These are phyloP conservation scores for Cephalotrichum gorgonifer DNA, from an alignment of 2,329 filamentous ascomycete species.

Conservation along the genomic window DNA sequence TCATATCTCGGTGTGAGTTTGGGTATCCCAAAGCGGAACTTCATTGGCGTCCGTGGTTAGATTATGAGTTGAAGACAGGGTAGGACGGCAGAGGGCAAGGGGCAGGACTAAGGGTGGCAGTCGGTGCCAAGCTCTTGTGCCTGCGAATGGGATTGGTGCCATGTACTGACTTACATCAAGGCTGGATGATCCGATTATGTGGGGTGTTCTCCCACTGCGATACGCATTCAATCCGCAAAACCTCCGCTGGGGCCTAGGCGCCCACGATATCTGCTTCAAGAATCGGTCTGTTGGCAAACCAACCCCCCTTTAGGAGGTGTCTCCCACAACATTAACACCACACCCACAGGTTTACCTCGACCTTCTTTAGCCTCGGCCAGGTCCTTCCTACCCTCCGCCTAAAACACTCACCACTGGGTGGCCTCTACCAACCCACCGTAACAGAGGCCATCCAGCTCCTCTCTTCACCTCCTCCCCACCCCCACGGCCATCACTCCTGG, in stretches of 20 bases:
- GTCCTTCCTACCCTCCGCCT: slow-evolving; percentile 80
- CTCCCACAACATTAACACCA: background rate
- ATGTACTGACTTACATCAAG: slow-evolving; percentile 32
- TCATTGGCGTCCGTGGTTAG: slow-evolving; percentile 42
- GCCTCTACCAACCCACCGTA: slow-evolving; percentile 83
- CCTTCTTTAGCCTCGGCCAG: slow-evolving; percentile 84
- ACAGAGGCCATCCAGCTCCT: slow-evolving; percentile 77
- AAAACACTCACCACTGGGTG: slow-evolving; percentile 68
- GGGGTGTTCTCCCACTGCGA: slow-evolving; percentile 73
- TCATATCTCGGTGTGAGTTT: slow-evolving; percentile 30
- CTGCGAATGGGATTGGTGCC: background rate
- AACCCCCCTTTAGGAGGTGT: background rate
- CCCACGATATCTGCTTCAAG: slow-evolving; percentile 91
- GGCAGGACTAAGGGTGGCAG: too few relatives aligned
- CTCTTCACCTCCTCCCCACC: slow-evolving; percentile 34
- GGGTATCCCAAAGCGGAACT: too few relatives aligned
- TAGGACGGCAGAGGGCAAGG: too few relatives aligned
- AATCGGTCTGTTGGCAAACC: slow-evolving; percentile 50
- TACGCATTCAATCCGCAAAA: slow-evolving; percentile 65
- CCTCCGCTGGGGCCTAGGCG: slow-evolving; percentile 80
- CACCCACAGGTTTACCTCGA: slow-evolving; percentile 46
- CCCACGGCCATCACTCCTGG: slow-evolving; percentile 56
- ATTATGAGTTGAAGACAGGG: too few relatives aligned
- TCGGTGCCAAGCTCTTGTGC: too few relatives aligned
- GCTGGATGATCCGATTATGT: slow-evolving; percentile 87